Conservation (phyloP, 495 filamentous ascomycete genomes). For the Monascus purpureus region DNA sequence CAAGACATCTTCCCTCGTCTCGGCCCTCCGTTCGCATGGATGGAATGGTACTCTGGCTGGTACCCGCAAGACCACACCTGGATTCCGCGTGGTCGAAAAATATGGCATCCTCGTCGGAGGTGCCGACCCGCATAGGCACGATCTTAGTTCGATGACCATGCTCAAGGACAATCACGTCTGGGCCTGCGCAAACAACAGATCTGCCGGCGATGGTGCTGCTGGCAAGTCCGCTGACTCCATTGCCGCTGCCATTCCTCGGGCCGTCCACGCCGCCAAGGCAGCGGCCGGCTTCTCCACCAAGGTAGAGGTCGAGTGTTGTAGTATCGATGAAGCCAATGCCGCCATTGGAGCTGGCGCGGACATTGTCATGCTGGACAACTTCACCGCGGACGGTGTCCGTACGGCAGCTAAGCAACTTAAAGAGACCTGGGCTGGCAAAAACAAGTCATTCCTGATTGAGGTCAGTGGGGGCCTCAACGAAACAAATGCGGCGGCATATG, state of each 20-base stretch:
- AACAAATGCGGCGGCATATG: slow-evolving; percentile 67
- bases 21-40: slow-evolving; percentile 43
- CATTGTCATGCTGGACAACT: slow-evolving; percentile 96
- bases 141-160: slow-evolving; percentile 92
- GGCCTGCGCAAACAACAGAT: slow-evolving; percentile 47
- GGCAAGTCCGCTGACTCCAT: slow-evolving; percentile 11
- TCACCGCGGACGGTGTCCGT: slow-evolving; percentile 59
- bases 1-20: slow-evolving; percentile 37
- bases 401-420: slow-evolving; percentile 58
- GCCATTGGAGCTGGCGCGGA: slow-evolving; percentile 85
- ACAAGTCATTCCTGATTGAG: slow-evolving; percentile 61
- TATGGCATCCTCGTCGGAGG: slow-evolving; percentile 94
- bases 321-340: slow-evolving; percentile 74
- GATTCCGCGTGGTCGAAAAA: slow-evolving; percentile 92
- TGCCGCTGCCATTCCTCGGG: slow-evolving; percentile 61
- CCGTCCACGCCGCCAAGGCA: slow-evolving; percentile 69
- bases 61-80: slow-evolving; percentile 91
- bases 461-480: slow-evolving; percentile 82
- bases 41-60: slow-evolving; percentile 81
- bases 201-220: slow-evolving; percentile 11
- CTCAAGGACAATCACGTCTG: slow-evolving; percentile 97
- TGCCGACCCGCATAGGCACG: slow-evolving; percentile 80
- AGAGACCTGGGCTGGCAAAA: slow-evolving; percentile 54
- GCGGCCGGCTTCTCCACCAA: slow-evolving; percentile 83
- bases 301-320: slow-evolving; percentile 90